Percentiles rank a stretch among this genome's conserved stretches.
Evolutionary conservation across 2,329 filamentous ascomycete genomes (phyloP).

Genomic region (Colletotrichum acutatum): DNA sequence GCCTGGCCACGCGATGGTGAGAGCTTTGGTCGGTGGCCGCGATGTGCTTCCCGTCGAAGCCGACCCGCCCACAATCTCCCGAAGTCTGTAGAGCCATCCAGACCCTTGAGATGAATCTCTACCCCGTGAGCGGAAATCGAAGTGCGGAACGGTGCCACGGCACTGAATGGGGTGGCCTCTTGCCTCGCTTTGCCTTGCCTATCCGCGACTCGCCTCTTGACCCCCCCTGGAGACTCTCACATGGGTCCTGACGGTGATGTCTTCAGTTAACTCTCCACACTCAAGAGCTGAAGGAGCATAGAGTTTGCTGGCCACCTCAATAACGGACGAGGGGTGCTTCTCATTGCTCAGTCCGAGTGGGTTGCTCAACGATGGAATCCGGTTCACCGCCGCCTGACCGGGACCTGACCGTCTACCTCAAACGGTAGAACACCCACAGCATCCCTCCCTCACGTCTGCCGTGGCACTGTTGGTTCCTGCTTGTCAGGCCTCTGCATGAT

Average conservation of each 20-base stretch:
- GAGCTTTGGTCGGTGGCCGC: constrained; percentile 1
- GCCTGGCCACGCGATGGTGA: constrained; percentile 10
- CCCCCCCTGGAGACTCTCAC: not conserved
- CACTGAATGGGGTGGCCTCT: constrained; percentile 1
- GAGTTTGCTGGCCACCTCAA: not conserved
- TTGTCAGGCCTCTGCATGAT: constrained; percentile 35
- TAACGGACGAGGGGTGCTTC: not conserved
- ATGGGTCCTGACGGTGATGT: constrained; percentile 14
- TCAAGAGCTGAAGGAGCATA: not conserved
- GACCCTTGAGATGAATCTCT: constrained; percentile 5
- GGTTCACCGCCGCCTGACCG: constrained; percentile 28
- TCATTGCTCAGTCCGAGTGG: not conserved
- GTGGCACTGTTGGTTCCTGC: constrained; percentile 23
- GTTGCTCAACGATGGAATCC: not conserved
- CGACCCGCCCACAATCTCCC: constrained; percentile 32
- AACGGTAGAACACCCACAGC: constrained; percentile 20
- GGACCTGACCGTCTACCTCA: constrained; percentile 32
- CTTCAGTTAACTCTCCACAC: not conserved
- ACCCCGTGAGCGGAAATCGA: not conserved
- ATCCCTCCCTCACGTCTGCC: not conserved
- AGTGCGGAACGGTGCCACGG: constrained; percentile 19
- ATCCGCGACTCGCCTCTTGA: constrained; percentile 21
- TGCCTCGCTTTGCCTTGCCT: constrained; percentile 10
- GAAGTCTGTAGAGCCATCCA: constrained; percentile 12
- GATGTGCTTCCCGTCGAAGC: constrained; percentile 19